A percentile compares a stretch with the other conserved stretches of the same genome.
phyloP scores from a whole-genome alignment of 805 yeast species.

The Kodamaea jinghongensis region DNA sequence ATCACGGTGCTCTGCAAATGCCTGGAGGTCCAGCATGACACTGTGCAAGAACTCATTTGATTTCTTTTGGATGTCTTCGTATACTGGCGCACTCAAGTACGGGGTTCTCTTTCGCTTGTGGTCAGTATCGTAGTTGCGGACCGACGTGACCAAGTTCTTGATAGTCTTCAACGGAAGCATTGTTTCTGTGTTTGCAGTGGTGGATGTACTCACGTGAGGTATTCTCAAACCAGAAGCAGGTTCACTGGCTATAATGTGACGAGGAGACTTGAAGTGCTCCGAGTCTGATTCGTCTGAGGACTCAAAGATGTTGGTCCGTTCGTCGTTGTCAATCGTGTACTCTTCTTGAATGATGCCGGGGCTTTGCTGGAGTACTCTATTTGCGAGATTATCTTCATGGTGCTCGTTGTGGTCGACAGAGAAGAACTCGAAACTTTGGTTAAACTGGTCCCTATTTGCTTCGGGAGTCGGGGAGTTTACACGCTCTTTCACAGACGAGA shows the following conservation, averaged over 20 bases:
- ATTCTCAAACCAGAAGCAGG: slow-evolving; percentile 2
- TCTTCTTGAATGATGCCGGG: slow-evolving; percentile 14
- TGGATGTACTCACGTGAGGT: background rate
- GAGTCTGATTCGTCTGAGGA: slow-evolving; percentile 7
- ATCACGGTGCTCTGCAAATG: slow-evolving; percentile 33
- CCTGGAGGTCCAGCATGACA: slow-evolving; percentile 32
- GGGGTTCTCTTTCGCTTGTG: slow-evolving; percentile 3
- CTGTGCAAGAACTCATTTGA: slow-evolving; percentile 31
- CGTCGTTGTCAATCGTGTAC: slow-evolving; percentile 11
- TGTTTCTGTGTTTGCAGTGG: slow-evolving; percentile 1
- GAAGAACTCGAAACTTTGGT: too few species aligned
- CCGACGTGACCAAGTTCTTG: slow-evolving; percentile 16
- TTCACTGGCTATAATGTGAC: background rate
- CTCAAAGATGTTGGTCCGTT: slow-evolving; percentile 7
- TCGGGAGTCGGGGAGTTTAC: too few species aligned
- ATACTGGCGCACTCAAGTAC: slow-evolving; percentile 3
- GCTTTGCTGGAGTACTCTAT: too few species aligned
- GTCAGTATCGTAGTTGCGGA: slow-evolving; percentile 5
- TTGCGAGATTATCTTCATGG: too few species aligned
- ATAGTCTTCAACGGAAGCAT: slow-evolving; percentile 15
- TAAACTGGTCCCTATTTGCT: too few species aligned
- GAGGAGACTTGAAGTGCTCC: background rate
- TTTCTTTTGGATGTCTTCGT: slow-evolving; percentile 22
- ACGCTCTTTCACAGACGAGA: too few species aligned
- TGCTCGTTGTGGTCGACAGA: too few species aligned